Evolutionary conservation across 2,329 filamentous ascomycete species (phyloP).

Genomic region (Nemania diffusa): DNA sequence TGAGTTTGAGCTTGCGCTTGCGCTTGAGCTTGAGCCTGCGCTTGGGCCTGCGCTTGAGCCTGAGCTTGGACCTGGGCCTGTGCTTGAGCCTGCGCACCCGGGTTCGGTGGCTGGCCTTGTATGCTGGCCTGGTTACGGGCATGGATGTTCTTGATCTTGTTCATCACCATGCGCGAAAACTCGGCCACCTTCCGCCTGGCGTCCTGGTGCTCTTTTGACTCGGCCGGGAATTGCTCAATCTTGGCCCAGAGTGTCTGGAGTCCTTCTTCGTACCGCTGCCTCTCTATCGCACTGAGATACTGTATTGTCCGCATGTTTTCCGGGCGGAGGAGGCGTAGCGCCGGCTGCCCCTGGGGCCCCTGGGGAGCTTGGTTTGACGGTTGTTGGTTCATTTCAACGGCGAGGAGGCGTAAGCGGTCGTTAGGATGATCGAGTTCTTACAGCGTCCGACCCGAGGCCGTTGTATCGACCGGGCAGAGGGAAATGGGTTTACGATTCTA

Average conservation of each 20-base stretch:
- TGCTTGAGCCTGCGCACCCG: slow-evolving; percentile 15
- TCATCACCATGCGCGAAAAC: slow-evolving; percentile 67
- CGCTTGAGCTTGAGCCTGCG: slow-evolving; percentile 13
- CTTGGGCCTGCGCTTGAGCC: slow-evolving; percentile 36
- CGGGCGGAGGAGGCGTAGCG: slow-evolving; percentile 53
- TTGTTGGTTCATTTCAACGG: slow-evolving; percentile 34
- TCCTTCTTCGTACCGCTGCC: slow-evolving; percentile 67
- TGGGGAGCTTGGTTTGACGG: slow-evolving; percentile 35
- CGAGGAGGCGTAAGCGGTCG: not conserved
- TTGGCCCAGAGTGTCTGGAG: slow-evolving; percentile 62
- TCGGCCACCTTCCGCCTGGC: slow-evolving; percentile 69
- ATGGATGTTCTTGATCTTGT: slow-evolving; percentile 58
- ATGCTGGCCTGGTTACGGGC: slow-evolving; percentile 35
- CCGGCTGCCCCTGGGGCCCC: slow-evolving; percentile 38
- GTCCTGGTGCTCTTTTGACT: slow-evolving; percentile 59
- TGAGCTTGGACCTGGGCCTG: slow-evolving; percentile 37
- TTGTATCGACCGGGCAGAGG: not conserved
- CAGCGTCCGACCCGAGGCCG: not conserved
- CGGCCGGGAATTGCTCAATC: slow-evolving; percentile 59
- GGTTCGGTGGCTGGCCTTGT: slow-evolving; percentile 8
- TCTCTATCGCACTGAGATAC: slow-evolving; percentile 65
- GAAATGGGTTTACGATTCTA: not conserved
- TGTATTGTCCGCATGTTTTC: slow-evolving; percentile 62
- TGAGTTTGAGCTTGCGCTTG: slow-evolving; percentile 27
- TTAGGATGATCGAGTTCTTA: not conserved